Conservation (phyloP, 2,329 filamentous ascomycete species). For the Claviceps fusiformis region DNA sequence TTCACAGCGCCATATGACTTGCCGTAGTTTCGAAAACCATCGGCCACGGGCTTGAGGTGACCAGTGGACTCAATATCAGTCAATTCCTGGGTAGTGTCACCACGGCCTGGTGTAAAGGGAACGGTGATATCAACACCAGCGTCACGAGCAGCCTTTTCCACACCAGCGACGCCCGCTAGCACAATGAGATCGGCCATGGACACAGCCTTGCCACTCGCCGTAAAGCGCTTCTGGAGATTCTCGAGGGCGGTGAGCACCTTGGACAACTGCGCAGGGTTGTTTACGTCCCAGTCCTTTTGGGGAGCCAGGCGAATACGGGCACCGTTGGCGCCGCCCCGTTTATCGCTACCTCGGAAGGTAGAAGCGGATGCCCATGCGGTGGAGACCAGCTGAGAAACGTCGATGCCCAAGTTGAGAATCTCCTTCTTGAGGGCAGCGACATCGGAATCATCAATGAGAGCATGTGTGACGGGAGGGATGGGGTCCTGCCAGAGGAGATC, state of each 20-base stretch:
- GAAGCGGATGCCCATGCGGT: conserved; percentile 58
- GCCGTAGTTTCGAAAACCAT: conserved; percentile 73
- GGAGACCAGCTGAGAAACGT: conserved; percentile 46
- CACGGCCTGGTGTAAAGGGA: conserved; percentile 60
- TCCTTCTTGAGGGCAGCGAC: conserved; percentile 53
- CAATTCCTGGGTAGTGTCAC: conserved; percentile 57
- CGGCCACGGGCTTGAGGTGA: conserved; percentile 54
- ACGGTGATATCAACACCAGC: conserved; percentile 39
- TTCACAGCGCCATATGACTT: conserved; percentile 44
- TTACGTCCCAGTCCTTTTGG: conserved; percentile 58
- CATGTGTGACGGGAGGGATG: conserved; percentile 44
- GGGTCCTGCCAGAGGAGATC: conserved; percentile 64
- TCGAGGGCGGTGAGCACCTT: conserved; percentile 50
- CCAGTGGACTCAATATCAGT: conserved; percentile 52
- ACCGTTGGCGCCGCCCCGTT: conserved; percentile 72
- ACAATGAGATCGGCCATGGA: conserved; percentile 71
- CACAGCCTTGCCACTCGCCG: conserved; percentile 54
- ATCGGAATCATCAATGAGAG: conserved; percentile 48
- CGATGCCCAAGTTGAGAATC: conserved; percentile 49
- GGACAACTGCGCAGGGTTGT: conserved; percentile 55
- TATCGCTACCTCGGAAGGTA: conserved; percentile 62
- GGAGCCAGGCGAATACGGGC: conserved; percentile 63
- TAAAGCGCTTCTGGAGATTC: conserved; percentile 52
- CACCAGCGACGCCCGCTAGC: conserved; percentile 53
- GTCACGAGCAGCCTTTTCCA: conserved; percentile 54